A percentile compares a stretch with the other conserved stretches of the same genome.
phyloP scores from a whole-genome alignment of 305 asterid species.

The Fraxinus sp. region DNA sequence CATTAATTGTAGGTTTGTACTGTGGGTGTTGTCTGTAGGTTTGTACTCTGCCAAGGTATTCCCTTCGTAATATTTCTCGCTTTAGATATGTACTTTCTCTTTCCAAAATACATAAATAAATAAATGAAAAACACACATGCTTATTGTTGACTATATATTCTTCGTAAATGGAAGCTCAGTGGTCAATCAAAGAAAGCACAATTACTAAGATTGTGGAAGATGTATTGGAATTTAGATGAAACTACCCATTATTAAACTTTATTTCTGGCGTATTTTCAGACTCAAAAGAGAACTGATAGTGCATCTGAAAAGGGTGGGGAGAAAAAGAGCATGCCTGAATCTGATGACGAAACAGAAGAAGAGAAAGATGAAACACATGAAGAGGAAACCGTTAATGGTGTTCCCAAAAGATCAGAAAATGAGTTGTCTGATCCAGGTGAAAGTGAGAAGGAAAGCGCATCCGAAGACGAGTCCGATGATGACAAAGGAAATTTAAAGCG shows the following conservation, averaged over 20 bases:
- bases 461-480: constrained; percentile 45
- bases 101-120: background rate
- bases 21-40: background rate
- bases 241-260: background rate
- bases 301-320: constrained; percentile 49
- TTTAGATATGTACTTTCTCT: background rate
- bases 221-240: constrained; percentile 13
- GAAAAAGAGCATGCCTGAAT: constrained; percentile 42
- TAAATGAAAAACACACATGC: background rate
- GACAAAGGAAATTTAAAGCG: constrained; percentile 39
- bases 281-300: constrained; percentile 46
- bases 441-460: constrained; percentile 51
- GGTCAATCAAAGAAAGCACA: constrained; percentile 8
- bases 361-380: constrained; percentile 46
- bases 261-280: constrained; percentile 37
- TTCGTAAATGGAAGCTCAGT: background rate
- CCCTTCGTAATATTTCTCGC: background rate
- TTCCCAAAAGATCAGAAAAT: constrained; percentile 54
- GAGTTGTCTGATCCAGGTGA: constrained; percentile 66
- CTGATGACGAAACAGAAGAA: constrained; percentile 63
- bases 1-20: background rate
- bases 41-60: background rate
- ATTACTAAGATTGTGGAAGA: background rate
- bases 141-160: background rate
- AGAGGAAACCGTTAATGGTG: constrained; percentile 39